Conservation (phyloP, 306 rosid species). For the Inga leiocalycina region DNA sequence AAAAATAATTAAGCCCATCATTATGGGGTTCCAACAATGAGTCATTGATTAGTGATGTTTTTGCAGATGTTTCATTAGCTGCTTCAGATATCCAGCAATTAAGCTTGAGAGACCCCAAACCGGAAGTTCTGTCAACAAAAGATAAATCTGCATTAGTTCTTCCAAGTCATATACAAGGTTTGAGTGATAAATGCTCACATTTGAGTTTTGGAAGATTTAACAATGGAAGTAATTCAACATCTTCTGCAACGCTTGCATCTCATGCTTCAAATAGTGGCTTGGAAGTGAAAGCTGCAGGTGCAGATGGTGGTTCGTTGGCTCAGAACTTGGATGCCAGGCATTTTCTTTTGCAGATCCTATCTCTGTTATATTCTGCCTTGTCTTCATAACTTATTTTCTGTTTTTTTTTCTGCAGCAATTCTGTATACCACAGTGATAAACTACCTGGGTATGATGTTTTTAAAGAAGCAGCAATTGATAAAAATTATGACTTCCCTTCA, state of each 20-base stretch:
- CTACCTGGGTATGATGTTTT: slow-evolving; percentile 28
- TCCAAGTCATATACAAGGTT: slow-evolving; percentile 61
- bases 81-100: slow-evolving; percentile 47
- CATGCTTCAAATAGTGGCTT: slow-evolving; percentile 37
- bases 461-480: slow-evolving; percentile 31
- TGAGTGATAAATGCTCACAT: slow-evolving; percentile 66
- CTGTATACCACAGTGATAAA: slow-evolving; percentile 34
- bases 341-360: slow-evolving; percentile 29
- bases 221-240: slow-evolving; percentile 43
- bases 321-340: slow-evolving; percentile 50
- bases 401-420: slow-evolving; percentile 37
- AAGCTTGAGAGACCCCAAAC: slow-evolving; percentile 41
- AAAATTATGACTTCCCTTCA: slow-evolving; percentile 36
- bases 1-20: not conserved
- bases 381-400: slow-evolving; percentile 29
- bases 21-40: not conserved
- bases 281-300: slow-evolving; percentile 43
- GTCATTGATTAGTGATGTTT: slow-evolving; percentile 28
- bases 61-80: slow-evolving; percentile 46
- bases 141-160: slow-evolving; percentile 51
- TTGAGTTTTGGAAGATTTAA: slow-evolving; percentile 76
- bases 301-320: slow-evolving; percentile 41
- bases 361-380: slow-evolving; percentile 24
- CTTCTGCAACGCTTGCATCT: slow-evolving; percentile 36
- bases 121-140: not conserved